A percentile compares a stretch with the other conserved stretches of the same genome.
These are phyloP conservation scores for Eugenia klotzschiana DNA, from an alignment of 441 rosid genomes.

Conservation along the genomic window DNA sequence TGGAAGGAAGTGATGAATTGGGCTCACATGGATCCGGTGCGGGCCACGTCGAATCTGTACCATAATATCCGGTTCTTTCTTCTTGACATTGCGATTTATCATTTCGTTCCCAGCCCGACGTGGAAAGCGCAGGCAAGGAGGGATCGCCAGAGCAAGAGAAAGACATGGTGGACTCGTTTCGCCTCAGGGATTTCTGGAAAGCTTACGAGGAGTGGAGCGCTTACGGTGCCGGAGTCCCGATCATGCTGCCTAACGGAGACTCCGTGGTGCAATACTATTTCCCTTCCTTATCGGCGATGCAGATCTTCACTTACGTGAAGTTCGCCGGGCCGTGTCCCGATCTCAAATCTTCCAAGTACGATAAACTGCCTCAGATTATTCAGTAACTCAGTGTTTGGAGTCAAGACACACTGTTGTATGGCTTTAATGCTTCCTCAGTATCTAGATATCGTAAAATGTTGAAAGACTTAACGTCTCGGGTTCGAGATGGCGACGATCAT, in stretches of 20 bases:
- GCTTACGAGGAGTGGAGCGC: conserved; percentile 7
- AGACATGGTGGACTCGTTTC: not conserved
- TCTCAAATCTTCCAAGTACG: not conserved
- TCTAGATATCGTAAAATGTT: not conserved
- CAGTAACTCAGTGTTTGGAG: not conserved
- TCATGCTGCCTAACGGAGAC: not conserved
- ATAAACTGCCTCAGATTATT: not conserved
- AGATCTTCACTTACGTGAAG: not conserved
- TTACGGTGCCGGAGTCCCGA: conserved; percentile 1
- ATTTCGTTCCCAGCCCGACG: not conserved
- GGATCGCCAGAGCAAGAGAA: not conserved
- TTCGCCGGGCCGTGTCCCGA: not conserved
- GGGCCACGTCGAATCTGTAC: not conserved
- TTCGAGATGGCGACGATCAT: not conserved
- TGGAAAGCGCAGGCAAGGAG: not conserved
- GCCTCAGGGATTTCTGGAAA: conserved; percentile 3
- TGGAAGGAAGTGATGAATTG: not conserved
- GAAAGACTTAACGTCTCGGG: not conserved
- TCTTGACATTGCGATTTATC: not conserved
- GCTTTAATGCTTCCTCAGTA: not conserved
- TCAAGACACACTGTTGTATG: not conserved
- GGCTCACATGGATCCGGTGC: not conserved
- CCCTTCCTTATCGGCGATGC: conserved; percentile 6
- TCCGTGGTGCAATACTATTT: not conserved
- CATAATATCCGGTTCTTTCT: not conserved